Percentiles rank a stretch among this genome's conserved stretches.
Evolutionary conservation across 108 stramenopile genomes (phyloP).

Genomic region (Schizochytrium sp.): DNA sequence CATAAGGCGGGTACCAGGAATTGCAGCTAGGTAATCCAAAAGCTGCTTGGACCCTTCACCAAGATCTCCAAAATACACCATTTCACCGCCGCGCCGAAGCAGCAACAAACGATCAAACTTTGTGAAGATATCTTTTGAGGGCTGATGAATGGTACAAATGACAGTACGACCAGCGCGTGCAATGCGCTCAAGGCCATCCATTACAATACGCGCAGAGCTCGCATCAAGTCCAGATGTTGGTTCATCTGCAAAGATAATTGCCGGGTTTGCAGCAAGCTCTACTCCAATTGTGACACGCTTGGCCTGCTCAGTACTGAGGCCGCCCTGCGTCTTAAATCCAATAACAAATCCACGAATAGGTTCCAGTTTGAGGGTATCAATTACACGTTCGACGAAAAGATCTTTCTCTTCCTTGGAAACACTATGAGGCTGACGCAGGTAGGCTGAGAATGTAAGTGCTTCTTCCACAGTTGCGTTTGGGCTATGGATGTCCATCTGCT

Average conservation of each 20-base stretch:
- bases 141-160: slow-evolving; percentile 83
- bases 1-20: slow-evolving; percentile 65
- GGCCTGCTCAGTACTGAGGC: slow-evolving; percentile 81
- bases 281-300: slow-evolving; percentile 76
- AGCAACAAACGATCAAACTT: slow-evolving; percentile 84
- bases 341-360: slow-evolving; percentile 74
- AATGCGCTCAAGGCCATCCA: slow-evolving; percentile 71
- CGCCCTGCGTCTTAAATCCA: slow-evolving; percentile 75
- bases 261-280: slow-evolving; percentile 72
- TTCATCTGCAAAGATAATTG: slow-evolving; percentile 76
- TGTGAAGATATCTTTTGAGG: slow-evolving; percentile 81
- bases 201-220: slow-evolving; percentile 63
- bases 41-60: slow-evolving; percentile 62
- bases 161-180: slow-evolving; percentile 75
- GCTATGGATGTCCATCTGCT: slow-evolving; percentile 80
- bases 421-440: slow-evolving; percentile 21
- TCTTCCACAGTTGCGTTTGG: slow-evolving; percentile 81
- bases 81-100: slow-evolving; percentile 74
- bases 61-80: slow-evolving; percentile 73
- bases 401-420: slow-evolving; percentile 37
- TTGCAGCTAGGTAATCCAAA: slow-evolving; percentile 67
- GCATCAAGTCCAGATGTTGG: slow-evolving; percentile 75
- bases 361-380: slow-evolving; percentile 80
- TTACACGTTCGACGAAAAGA: slow-evolving; percentile 67
- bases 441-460: slow-evolving; percentile 74